Conservation (phyloP, 164 flowering plant species). For the Liquidambar formosana region DNA sequence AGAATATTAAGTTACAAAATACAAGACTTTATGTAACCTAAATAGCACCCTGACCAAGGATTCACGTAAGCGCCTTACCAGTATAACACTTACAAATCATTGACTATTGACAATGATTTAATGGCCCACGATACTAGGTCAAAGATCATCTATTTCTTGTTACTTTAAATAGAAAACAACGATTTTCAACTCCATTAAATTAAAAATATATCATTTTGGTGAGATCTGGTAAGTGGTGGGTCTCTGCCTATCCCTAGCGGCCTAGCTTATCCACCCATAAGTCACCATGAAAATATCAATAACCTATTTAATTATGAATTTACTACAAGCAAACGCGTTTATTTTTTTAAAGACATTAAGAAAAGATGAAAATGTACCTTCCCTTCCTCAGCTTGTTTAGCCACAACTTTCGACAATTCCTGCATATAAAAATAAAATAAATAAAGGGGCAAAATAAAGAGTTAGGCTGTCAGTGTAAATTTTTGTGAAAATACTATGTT, state of each 20-base stretch:
- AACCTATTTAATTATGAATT: neutral
- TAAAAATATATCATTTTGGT: too few species aligned
- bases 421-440: constrained; percentile 29
- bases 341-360: too few species aligned
- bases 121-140: neutral
- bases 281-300: neutral
- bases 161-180: too few species aligned
- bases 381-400: constrained; percentile 93
- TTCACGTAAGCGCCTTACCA: too few species aligned
- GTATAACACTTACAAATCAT: neutral
- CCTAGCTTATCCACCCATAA: neutral
- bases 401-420: constrained; percentile 80
- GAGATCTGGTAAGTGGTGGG: too few species aligned
- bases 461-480: neutral
- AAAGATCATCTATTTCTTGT: too few species aligned
- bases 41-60: too few species aligned
- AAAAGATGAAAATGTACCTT: constrained; percentile 53
- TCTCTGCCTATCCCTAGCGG: neutral
- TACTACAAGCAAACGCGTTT: neutral
- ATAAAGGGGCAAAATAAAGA: too few species aligned
- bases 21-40: too few species aligned
- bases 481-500: neutral
- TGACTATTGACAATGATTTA: neutral
- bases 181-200: too few species aligned
- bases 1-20: too few species aligned